Conservation (phyloP, 164 flowering plant genomes). For the Umbilicus rupestris region DNA sequence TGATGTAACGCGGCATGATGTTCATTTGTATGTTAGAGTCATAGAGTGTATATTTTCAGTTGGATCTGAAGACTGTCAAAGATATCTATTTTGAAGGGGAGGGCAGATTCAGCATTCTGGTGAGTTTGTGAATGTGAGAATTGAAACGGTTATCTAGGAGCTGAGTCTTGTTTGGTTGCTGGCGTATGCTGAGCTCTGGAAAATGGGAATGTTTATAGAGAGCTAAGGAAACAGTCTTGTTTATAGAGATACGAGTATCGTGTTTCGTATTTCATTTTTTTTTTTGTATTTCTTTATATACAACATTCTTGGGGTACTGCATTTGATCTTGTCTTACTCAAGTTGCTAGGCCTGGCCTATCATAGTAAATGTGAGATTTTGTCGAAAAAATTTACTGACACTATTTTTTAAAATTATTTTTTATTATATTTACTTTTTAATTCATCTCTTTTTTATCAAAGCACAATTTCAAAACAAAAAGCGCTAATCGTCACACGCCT, state of each 20-base stretch:
- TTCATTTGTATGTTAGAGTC: slow-evolving; percentile 15
- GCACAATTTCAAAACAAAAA: too few species aligned
- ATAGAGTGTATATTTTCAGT: slow-evolving; percentile 29
- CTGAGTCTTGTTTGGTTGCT: not conserved
- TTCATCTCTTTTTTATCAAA: too few species aligned
- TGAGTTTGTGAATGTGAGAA: slow-evolving; percentile 16
- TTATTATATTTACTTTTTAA: too few species aligned
- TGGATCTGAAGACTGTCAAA: slow-evolving; percentile 17
- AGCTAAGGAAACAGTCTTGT: not conserved
- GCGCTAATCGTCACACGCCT: too few species aligned
- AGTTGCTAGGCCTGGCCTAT: too few species aligned
- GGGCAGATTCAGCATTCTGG: slow-evolving; percentile 11
- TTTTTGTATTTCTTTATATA: too few species aligned
- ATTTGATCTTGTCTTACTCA: too few species aligned
- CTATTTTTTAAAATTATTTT: too few species aligned
- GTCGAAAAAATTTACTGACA: too few species aligned
- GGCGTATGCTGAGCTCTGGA: not conserved
- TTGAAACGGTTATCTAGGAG: not conserved
- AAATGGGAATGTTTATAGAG: not conserved
- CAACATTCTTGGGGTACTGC: too few species aligned
- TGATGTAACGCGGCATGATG: slow-evolving; percentile 10
- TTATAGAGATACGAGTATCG: not conserved
- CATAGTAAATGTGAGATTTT: too few species aligned
- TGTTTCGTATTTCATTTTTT: too few species aligned
- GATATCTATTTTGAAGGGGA: slow-evolving; percentile 14